These are phyloP conservation scores for Coemansia sp. DNA, from an alignment of 192 early-diverging fungal genomes.

Conservation along the genomic window DNA sequence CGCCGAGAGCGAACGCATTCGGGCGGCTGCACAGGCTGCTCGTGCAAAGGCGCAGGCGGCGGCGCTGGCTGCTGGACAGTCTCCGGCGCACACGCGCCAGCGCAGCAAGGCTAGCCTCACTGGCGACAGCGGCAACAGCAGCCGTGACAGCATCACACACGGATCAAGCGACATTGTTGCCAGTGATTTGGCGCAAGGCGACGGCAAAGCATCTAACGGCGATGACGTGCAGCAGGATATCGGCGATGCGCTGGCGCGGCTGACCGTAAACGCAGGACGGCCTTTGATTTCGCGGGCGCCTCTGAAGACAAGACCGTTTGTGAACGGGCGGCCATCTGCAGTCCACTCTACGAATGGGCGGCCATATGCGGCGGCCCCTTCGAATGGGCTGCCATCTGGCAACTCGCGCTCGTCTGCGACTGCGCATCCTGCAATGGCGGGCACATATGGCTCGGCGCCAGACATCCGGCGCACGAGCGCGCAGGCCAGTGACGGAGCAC, in stretches of 20 bases:
- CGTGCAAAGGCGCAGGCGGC: slow-evolving; percentile 22
- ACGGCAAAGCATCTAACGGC: not conserved
- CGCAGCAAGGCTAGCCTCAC: not conserved
- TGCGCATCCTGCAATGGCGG: too few species aligned
- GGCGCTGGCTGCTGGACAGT: not conserved
- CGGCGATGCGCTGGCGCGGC: slow-evolving; percentile 25
- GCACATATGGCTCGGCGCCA: not conserved
- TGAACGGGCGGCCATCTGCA: not conserved
- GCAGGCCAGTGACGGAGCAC: slow-evolving; percentile 29
- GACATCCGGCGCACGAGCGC: slow-evolving; percentile 27
- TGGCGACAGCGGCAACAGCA: not conserved
- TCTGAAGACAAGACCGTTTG: not conserved
- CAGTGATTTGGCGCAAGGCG: not conserved
- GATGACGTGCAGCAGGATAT: slow-evolving; percentile 5
- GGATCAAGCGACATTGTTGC: not conserved
- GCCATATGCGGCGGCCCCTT: not conserved
- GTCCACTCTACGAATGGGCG: not conserved
- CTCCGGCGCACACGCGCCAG: not conserved
- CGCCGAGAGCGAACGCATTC: slow-evolving; percentile 15
- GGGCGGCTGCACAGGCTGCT: slow-evolving; percentile 21
- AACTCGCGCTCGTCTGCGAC: not conserved
- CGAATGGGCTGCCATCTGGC: not conserved
- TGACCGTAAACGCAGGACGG: slow-evolving; percentile 14
- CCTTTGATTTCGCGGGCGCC: not conserved
- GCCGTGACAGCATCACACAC: slow-evolving; percentile 10